phyloP scores from a whole-genome alignment of 2,329 filamentous ascomycete species.

The Epichloe bromicola region DNA sequence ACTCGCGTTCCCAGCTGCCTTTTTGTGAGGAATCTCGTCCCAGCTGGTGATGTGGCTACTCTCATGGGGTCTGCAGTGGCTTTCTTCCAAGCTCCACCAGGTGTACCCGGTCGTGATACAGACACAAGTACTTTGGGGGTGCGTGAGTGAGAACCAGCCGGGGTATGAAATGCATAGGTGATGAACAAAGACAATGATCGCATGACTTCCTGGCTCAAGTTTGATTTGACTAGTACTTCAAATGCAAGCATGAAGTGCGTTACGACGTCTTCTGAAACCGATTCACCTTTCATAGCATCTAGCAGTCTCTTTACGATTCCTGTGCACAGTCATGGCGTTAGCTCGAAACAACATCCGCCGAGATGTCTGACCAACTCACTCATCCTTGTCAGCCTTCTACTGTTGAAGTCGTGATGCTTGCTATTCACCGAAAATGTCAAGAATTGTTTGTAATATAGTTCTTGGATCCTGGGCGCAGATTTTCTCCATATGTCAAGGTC shows the following conservation, averaged over 20 bases:
- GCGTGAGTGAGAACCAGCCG: constrained; percentile 33
- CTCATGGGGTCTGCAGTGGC: constrained; percentile 23
- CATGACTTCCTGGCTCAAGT: constrained; percentile 72
- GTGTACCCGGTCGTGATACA: constrained; percentile 27
- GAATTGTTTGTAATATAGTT: constrained; percentile 89
- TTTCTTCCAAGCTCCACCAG: constrained; percentile 23
- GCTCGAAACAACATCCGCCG: background rate
- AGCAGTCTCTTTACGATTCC: constrained; percentile 82
- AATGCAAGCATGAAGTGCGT: constrained; percentile 69
- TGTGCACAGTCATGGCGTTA: constrained; percentile 22
- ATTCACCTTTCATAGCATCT: constrained; percentile 79
- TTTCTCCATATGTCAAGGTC: constrained; percentile 89
- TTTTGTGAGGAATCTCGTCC: constrained; percentile 38
- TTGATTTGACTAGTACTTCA: constrained; percentile 64
- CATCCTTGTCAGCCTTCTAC: constrained; percentile 76
- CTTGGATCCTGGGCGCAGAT: constrained; percentile 63
- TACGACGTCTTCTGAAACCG: constrained; percentile 58
- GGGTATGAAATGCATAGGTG: constrained; percentile 72
- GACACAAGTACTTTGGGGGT: constrained; percentile 34
- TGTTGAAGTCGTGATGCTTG: constrained; percentile 87
- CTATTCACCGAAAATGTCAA: constrained; percentile 77
- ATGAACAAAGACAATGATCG: constrained; percentile 83
- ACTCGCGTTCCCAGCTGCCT: constrained; percentile 62
- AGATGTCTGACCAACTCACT: constrained; percentile 40
- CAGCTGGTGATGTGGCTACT: constrained; percentile 16